Evolutionary conservation across 1,284 basidiomycete species (phyloP).

Genomic region (Cryptococcus jaspeensis): DNA sequence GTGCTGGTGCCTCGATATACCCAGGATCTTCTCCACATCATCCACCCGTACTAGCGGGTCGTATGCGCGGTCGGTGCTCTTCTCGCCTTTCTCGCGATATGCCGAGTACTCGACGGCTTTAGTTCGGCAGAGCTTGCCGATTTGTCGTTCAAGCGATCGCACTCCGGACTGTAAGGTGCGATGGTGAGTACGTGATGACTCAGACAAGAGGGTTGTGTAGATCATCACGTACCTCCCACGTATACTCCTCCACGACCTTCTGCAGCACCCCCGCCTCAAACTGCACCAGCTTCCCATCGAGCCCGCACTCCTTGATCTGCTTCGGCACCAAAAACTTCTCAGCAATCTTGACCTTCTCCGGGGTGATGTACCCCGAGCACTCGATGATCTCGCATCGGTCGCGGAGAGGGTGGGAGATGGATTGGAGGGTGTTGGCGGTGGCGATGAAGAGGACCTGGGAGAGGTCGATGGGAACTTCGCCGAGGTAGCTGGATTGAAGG

Average conservation of each 20-base stretch:
- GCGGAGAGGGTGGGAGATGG: slow-evolving; percentile 89
- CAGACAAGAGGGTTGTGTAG: neutral
- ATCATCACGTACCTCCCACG: slow-evolving; percentile 85
- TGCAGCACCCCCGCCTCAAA: slow-evolving; percentile 74
- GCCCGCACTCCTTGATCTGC: slow-evolving; percentile 86
- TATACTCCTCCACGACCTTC: slow-evolving; percentile 88
- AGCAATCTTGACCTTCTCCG: slow-evolving; percentile 91
- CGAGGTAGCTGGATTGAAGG: slow-evolving; percentile 50
- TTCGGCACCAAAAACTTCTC: slow-evolving; percentile 87
- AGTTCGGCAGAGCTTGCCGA: slow-evolving; percentile 77
- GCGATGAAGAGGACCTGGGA: slow-evolving; percentile 85
- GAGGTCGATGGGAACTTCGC: slow-evolving; percentile 82
- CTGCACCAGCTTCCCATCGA: slow-evolving; percentile 71
- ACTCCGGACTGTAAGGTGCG: slow-evolving; percentile 73
- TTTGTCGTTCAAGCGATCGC: slow-evolving; percentile 80
- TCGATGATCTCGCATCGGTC: slow-evolving; percentile 97
- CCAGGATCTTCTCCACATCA: slow-evolving; percentile 82
- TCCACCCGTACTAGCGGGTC: slow-evolving; percentile 62
- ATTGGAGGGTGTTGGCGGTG: slow-evolving; percentile 81
- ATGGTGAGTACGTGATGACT: slow-evolving; percentile 53
- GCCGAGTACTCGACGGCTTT: slow-evolving; percentile 84
- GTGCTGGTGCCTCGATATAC: slow-evolving; percentile 71
- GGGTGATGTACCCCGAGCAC: slow-evolving; percentile 91
- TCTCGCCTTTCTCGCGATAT: slow-evolving; percentile 24
- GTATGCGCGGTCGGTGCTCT: slow-evolving; percentile 54